A percentile compares a stretch with the other conserved stretches of the same genome.
These are phyloP conservation scores for Panicum virgatum DNA, from an alignment of 202 grass and related monocot genomes.

Conservation along the genomic window DNA sequence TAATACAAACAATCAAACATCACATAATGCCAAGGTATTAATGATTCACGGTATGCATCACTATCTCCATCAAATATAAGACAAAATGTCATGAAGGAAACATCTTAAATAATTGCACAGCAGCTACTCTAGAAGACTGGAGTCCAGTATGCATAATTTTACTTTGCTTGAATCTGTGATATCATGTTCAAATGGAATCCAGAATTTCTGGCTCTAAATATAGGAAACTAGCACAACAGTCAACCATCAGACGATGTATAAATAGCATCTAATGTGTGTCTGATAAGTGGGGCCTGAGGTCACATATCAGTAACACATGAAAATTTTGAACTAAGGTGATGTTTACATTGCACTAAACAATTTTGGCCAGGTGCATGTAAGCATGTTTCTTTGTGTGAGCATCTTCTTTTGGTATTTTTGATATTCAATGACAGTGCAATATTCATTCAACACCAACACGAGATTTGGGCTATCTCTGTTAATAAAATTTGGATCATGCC, in stretches of 20 bases:
- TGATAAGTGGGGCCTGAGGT: neutral
- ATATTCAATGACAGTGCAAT: neutral
- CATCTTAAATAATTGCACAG: neutral
- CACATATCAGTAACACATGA: neutral
- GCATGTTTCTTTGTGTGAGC: conserved; percentile 6
- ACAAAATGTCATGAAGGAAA: neutral
- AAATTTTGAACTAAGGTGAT: neutral
- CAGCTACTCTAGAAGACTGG: neutral
- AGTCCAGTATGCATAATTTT: conserved; percentile 2
- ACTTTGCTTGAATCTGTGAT: neutral
- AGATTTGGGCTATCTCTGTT: neutral
- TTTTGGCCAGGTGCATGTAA: neutral
- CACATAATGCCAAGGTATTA: neutral
- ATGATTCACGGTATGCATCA: neutral
- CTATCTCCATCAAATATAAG: neutral
- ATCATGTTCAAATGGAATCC: neutral
- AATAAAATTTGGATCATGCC: neutral
- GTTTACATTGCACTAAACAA: neutral
- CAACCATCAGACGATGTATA: neutral
- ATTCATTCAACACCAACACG: neutral
- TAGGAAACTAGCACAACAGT: neutral
- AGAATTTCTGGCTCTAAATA: neutral
- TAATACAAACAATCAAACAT: conserved; percentile 4
- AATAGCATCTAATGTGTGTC: neutral
- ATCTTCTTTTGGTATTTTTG: conserved; percentile 13